phyloP scores from a whole-genome alignment of 352 stramenopile species.

The Pythium insidiosum region DNA sequence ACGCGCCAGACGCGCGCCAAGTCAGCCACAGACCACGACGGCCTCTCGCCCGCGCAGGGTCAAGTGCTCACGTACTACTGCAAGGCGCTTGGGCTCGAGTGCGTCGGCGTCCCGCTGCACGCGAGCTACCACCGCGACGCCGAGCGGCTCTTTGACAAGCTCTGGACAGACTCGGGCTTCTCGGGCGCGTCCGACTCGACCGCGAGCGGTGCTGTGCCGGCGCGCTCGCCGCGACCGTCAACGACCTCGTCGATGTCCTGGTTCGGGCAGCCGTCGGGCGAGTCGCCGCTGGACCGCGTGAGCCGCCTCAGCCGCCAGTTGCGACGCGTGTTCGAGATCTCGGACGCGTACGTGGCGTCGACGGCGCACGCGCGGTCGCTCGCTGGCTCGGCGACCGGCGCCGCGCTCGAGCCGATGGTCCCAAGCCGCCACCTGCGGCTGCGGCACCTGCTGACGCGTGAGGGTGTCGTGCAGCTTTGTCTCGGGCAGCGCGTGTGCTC shows the following conservation, averaged over 20 bases:
- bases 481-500: slow-evolving; percentile 70
- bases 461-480: slow-evolving; percentile 57
- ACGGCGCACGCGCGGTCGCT: slow-evolving; percentile 50
- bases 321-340: slow-evolving; percentile 78
- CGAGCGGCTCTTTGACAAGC: slow-evolving; percentile 78
- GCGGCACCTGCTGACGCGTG: slow-evolving; percentile 49
- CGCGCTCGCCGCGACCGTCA: slow-evolving; percentile 21
- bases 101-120: slow-evolving; percentile 54
- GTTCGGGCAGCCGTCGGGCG: slow-evolving; percentile 3
- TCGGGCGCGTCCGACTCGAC: slow-evolving; percentile 11
- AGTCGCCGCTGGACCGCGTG: slow-evolving; percentile 41
- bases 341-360: slow-evolving; percentile 77
- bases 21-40: slow-evolving; percentile 18
- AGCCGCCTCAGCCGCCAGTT: slow-evolving; percentile 64
- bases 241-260: slow-evolving; percentile 12
- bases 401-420: slow-evolving; percentile 43
- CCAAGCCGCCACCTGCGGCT: slow-evolving; percentile 48
- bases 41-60: slow-evolving; percentile 47
- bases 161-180: slow-evolving; percentile 48
- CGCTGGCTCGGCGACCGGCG: slow-evolving; percentile 6
- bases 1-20: slow-evolving; percentile 10
- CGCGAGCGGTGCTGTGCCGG: slow-evolving; percentile 14
- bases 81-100: slow-evolving; percentile 70
- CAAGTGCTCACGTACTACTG: slow-evolving; percentile 78
- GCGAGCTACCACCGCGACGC: slow-evolving; percentile 73